A percentile compares a stretch with the other conserved stretches of the same genome.
These are phyloP conservation scores for Boeremia lycopersici DNA, from an alignment of 2,329 filamentous ascomycete species.

Conservation along the genomic window DNA sequence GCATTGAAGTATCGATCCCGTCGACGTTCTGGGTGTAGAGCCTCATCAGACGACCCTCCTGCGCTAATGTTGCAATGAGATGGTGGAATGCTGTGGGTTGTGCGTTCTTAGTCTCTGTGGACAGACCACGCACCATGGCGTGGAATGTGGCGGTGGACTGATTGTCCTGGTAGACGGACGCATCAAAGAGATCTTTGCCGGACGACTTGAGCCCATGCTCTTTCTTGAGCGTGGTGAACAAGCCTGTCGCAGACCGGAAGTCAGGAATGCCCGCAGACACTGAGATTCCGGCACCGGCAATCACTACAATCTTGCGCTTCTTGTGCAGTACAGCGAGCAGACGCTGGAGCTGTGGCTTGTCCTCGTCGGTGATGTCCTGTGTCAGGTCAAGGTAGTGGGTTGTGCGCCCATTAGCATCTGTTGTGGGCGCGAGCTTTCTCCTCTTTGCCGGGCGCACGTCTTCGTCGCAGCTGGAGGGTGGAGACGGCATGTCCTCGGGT, in stretches of 20 bases:
- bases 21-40: constrained; percentile 98
- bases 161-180: constrained; percentile 94
- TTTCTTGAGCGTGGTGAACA: constrained; percentile 83
- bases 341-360: constrained; percentile 69
- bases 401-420: constrained; percentile 67
- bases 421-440: constrained; percentile 58
- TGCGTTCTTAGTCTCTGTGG: constrained; percentile 76
- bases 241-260: constrained; percentile 87
- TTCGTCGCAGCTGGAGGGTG: constrained; percentile 60
- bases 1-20: constrained; percentile 84
- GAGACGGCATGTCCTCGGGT: constrained; percentile 53
- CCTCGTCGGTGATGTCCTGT: constrained; percentile 59
- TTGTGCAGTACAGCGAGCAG: constrained; percentile 78
- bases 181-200: constrained; percentile 95
- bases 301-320: constrained; percentile 95
- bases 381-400: constrained; percentile 82
- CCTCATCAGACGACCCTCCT: constrained; percentile 84
- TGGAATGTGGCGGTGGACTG: constrained; percentile 89
- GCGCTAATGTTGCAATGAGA: constrained; percentile 84
- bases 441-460: constrained; percentile 76
- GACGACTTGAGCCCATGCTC: constrained; percentile 92
- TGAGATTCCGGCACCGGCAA: constrained; percentile 95
- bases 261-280: constrained; percentile 97
- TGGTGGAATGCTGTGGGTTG: constrained; percentile 90
- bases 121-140: constrained; percentile 91